Evolutionary conservation across 352 stramenopile species (phyloP).

Genomic region (Pythium phragmiticola): DNA sequence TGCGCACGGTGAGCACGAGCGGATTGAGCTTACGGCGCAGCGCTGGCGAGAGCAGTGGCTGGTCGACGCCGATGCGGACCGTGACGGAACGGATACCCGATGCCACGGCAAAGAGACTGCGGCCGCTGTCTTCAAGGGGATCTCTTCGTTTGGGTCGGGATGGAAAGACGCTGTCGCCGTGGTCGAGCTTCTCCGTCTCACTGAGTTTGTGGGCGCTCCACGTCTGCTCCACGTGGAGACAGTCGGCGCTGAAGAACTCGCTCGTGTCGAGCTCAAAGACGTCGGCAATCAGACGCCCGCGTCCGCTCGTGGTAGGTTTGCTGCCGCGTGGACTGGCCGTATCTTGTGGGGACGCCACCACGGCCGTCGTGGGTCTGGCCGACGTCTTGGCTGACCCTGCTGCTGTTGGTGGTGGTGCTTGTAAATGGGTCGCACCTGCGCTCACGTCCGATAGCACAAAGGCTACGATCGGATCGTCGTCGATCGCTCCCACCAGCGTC

Average conservation of each 20-base stretch:
- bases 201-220: slow-evolving; percentile 22
- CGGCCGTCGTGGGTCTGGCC: not conserved
- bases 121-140: not conserved
- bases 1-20: slow-evolving; percentile 54
- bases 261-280: slow-evolving; percentile 68
- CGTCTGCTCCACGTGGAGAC: slow-evolving; percentile 43
- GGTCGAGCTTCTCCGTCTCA: not conserved
- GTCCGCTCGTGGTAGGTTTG: slow-evolving; percentile 31
- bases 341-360: not conserved
- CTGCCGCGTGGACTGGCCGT: not conserved
- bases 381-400: slow-evolving; percentile 4
- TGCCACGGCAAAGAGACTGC: not conserved
- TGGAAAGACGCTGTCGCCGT: slow-evolving; percentile 4
- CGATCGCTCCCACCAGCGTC: slow-evolving; percentile 39
- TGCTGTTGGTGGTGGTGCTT: slow-evolving; percentile 5
- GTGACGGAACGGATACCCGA: slow-evolving; percentile 47
- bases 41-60: slow-evolving; percentile 39
- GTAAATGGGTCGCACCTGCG: slow-evolving; percentile 1
- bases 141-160: not conserved
- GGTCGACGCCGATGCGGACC: slow-evolving; percentile 50
- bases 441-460: slow-evolving; percentile 64
- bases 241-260: slow-evolving; percentile 37
- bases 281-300: slow-evolving; percentile 34
- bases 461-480: slow-evolving; percentile 60
- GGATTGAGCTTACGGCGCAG: slow-evolving; percentile 60